Evolutionary conservation across 208 protist species (phyloP), one percentile per base, ranked within the genome.

Genomic region (Leishmania lainsoni): DNA sequence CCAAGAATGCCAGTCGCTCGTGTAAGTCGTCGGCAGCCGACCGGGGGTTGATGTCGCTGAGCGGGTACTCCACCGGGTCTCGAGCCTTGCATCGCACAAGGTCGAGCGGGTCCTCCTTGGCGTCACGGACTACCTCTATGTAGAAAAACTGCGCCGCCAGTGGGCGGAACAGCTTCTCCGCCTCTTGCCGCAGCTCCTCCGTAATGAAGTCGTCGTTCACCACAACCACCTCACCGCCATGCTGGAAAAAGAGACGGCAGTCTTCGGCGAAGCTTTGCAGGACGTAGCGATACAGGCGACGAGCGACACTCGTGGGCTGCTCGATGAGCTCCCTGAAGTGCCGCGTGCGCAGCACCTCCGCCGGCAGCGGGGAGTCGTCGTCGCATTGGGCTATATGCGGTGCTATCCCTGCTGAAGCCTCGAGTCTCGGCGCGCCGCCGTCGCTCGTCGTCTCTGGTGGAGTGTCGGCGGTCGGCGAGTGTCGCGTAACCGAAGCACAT

Each of bases 161-260:
- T 0, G 88, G 88, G 49, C 80, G 81, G 80, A 97, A 95, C 26
- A 91, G 75, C 32, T 39, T 39, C 83, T 97, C 91, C 42, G 87
- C 91, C 80, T 96, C 92, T 52, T 84, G 74, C 8, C 95, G 92
- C 69, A 98, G 78, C 74, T 93, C 89, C 78, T 91, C 89, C 32
- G 90, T 94, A 5, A 91, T 79, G 79, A 96, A 96, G 82, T 98
- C 92, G 79, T 96, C 93, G 88, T 98, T 96, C 61, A 98, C 66
- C 58, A 98, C 85, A 71, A 96, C 86, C 75, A 98, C 93, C 76
- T 95, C 90, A 45, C 92, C 91, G n/a, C 92, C 91, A 71, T 82
- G 76, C n/a, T 84, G 70, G 75, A 96, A 96, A 76, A 97, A 98
- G 54, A 82, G n/a, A 12, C 83, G 81, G 58, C 86, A 88, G 78